These are phyloP conservation scores for Cenchrus fungigraminus DNA, from an alignment of 176 grass and related monocot species.

Conservation along the genomic window DNA sequence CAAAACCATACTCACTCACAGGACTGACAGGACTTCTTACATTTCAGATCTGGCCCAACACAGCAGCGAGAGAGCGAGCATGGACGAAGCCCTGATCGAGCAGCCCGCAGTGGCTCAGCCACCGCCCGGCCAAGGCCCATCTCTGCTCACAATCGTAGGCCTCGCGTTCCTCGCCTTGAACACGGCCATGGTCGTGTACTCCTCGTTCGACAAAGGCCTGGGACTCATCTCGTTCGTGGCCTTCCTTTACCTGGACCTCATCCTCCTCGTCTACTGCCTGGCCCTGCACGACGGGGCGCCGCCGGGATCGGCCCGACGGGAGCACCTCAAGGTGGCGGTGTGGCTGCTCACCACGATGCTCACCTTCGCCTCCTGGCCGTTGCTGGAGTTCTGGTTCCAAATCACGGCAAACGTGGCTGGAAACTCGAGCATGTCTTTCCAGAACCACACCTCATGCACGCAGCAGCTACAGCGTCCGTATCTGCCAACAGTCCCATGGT, in stretches of 20 bases:
- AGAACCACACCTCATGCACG: not conserved
- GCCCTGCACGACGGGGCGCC: not conserved
- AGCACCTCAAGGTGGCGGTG: not conserved
- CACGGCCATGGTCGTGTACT: constrained; percentile 5
- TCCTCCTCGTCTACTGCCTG: not conserved
- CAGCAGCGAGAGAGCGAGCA: too few relatives aligned
- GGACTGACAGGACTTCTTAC: too few relatives aligned
- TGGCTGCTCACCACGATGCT: not conserved
- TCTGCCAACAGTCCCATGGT: not conserved
- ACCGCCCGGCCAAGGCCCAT: rapidly evolving
- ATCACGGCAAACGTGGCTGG: not conserved
- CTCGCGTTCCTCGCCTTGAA: constrained; percentile 27
- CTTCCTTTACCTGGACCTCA: not conserved
- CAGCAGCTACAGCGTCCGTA: not conserved
- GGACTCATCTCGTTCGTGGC: not conserved
- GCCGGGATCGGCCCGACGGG: not conserved
- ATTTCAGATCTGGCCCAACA: too few relatives aligned
- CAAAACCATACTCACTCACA: too few relatives aligned
- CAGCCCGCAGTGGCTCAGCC: not conserved
- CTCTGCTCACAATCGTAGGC: not conserved
- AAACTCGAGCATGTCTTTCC: not conserved
- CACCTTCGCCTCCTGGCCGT: too few relatives aligned
- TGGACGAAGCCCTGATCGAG: not conserved
- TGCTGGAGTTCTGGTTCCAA: not conserved
- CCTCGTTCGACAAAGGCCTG: not conserved